Conservation (phyloP, 2,329 filamentous ascomycete species). For the Didymella segeticola region DNA sequence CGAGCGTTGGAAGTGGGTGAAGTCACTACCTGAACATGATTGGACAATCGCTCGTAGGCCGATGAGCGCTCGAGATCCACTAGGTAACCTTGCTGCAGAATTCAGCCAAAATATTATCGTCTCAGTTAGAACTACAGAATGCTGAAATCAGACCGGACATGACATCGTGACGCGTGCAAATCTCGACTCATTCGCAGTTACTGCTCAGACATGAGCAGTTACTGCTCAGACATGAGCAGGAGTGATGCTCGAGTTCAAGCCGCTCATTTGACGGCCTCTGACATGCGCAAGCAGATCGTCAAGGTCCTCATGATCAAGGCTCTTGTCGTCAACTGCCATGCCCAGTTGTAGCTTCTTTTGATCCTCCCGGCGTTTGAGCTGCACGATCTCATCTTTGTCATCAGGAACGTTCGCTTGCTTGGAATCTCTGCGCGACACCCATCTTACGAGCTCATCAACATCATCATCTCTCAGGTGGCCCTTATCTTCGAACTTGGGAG, state of each 20-base stretch:
- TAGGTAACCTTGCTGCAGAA: background rate
- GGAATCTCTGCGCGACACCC: slow-evolving; percentile 14
- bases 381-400: background rate
- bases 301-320: slow-evolving; percentile 16
- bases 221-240: slow-evolving; percentile 3
- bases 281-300: slow-evolving; percentile 17
- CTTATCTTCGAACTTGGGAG: slow-evolving; percentile 1
- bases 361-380: slow-evolving; percentile 15
- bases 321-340: slow-evolving; percentile 27
- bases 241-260: slow-evolving; percentile 7
- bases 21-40: background rate
- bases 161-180: background rate
- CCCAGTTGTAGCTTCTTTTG: slow-evolving; percentile 27
- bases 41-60: background rate
- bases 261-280: background rate
- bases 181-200: background rate
- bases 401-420: slow-evolving; percentile 10
- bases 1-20: background rate
- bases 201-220: background rate
- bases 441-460: slow-evolving; percentile 18
- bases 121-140: background rate
- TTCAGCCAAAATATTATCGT: background rate
- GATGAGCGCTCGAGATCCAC: background rate
- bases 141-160: background rate
- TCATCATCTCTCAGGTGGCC: slow-evolving; percentile 10